Conservation (phyloP, 1,284 basidiomycete species). For the Malassezia arunalokei region DNA sequence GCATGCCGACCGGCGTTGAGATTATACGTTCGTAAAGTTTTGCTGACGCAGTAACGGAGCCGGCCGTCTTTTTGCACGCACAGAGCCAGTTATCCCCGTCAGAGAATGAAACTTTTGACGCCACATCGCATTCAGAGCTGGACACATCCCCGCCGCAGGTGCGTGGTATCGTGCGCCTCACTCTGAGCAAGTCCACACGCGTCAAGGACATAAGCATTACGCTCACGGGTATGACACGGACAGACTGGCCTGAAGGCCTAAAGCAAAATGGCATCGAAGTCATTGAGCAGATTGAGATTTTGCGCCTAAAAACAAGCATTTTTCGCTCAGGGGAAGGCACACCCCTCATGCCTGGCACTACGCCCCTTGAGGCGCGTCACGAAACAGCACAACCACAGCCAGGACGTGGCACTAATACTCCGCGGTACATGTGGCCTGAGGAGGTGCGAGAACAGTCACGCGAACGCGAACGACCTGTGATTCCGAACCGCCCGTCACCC, state of each 20-base stretch:
- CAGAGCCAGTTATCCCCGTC: neutral
- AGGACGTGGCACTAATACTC: neutral
- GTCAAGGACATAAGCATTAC: constrained; percentile 73
- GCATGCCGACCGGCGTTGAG: neutral
- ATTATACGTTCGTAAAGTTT: neutral
- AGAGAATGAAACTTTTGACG: neutral
- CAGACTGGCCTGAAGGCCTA: constrained; percentile 75
- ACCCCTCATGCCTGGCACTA: constrained; percentile 7
- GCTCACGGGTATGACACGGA: constrained; percentile 58
- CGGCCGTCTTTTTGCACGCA: constrained; percentile 31
- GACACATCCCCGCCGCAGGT: constrained; percentile 63
- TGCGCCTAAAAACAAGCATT: constrained; percentile 61
- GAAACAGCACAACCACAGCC: neutral
- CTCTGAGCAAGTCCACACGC: constrained; percentile 67
- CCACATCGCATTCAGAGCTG: constrained; percentile 13
- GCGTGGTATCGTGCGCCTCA: constrained; percentile 72
- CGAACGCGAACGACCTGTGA: neutral
- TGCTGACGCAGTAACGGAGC: constrained; percentile 19
- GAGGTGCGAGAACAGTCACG: neutral
- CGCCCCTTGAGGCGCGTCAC: neutral
- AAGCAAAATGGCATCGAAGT: constrained; percentile 68
- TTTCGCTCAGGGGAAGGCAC: constrained; percentile 53
- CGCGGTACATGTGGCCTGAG: constrained; percentile 5
- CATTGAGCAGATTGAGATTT: constrained; percentile 65
- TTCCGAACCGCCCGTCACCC: neutral